Evolutionary conservation across 768 basidiomycete species (phyloP).

Genomic region (Crepidotus variabilis): DNA sequence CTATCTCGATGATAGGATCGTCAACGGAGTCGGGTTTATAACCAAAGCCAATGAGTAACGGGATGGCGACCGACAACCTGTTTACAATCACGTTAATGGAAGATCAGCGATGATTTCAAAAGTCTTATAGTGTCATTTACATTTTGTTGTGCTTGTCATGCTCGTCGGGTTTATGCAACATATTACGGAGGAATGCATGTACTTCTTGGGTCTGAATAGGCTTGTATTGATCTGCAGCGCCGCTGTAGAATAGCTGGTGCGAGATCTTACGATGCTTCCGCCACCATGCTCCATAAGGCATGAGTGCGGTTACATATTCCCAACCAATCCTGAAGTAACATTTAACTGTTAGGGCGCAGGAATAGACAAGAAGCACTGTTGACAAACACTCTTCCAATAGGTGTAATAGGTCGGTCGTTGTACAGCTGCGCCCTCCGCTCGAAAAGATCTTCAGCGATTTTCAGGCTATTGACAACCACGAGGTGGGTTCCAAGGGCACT

Average conservation of each 20-base stretch:
- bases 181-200: constrained; percentile 23
- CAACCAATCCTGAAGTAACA: constrained; percentile 23
- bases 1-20: constrained; percentile 4
- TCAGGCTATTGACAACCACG: constrained; percentile 20
- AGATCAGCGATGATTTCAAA: background rate
- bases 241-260: constrained; percentile 29
- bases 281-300: constrained; percentile 33
- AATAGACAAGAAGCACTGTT: background rate
- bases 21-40: constrained; percentile 2
- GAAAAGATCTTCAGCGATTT: constrained; percentile 19
- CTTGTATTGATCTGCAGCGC: constrained; percentile 22
- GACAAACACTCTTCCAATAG: constrained; percentile 4
- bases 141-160: constrained; percentile 12
- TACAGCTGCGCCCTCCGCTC: constrained; percentile 47
- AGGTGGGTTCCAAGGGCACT: constrained; percentile 16
- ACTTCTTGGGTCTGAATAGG: constrained; percentile 24
- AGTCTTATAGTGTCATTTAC: background rate
- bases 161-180: constrained; percentile 15
- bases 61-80: constrained; percentile 6
- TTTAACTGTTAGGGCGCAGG: background rate
- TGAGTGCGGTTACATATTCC: constrained; percentile 29
- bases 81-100: background rate
- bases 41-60: constrained; percentile 9
- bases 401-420: constrained; percentile 36
- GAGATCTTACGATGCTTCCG: constrained; percentile 31